phyloP scores from a whole-genome alignment of 208 protist genomes.

The Kentomonas sorsogonicus region DNA sequence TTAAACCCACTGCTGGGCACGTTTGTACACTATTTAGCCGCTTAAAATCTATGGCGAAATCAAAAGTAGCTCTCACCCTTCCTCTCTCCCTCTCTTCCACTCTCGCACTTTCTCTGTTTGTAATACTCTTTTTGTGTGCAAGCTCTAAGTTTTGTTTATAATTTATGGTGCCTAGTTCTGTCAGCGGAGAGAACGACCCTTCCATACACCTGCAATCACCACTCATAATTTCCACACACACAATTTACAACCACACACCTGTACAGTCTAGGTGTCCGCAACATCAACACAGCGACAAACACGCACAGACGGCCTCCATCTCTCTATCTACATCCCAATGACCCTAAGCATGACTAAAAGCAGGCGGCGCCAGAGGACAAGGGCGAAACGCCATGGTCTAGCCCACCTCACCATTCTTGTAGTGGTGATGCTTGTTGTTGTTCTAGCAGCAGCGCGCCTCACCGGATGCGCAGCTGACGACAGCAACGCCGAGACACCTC shows the following conservation, averaged over 20 bases:
- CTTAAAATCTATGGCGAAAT: not conserved
- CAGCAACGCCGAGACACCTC: not conserved
- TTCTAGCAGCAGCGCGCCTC: not conserved
- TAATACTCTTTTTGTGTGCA: no score
- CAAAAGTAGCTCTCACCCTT: not conserved
- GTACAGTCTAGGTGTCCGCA: no score
- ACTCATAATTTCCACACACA: no score
- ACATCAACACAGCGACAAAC: no score
- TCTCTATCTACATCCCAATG: not conserved
- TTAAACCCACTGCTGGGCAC: no score
- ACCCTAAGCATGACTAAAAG: not conserved
- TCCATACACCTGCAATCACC: no score
- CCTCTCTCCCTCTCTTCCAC: not conserved
- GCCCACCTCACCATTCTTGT: no score
- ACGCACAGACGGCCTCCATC: not conserved
- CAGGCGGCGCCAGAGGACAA: not conserved
- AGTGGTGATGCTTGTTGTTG: not conserved
- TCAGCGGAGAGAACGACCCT: no score
- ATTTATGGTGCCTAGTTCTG: no score
- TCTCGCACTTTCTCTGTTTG: not conserved
- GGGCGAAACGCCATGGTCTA: no score
- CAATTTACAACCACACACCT: no score
- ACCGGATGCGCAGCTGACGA: not conserved
- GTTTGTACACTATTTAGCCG: not conserved
- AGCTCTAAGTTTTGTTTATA: no score